A percentile compares a stretch with the other conserved stretches of the same genome.
Evolutionary conservation across 306 rosid species (phyloP).

Genomic region (Prunus salicina): DNA sequence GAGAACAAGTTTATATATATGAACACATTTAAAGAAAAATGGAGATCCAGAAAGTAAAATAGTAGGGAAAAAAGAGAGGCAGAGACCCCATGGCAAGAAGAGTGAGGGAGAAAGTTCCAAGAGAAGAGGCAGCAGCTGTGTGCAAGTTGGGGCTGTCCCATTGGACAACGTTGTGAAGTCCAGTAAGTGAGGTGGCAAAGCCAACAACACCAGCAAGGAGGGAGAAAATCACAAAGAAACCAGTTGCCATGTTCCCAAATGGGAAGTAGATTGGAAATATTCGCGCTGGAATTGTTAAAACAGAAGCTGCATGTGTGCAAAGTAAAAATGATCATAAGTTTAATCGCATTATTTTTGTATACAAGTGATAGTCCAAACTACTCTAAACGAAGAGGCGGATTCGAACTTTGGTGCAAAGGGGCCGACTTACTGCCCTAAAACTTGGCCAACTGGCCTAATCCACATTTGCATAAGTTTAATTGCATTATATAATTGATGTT

Average conservation of each 20-base stretch:
- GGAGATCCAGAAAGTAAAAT: background rate
- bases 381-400: too few relatives aligned
- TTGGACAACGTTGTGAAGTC: slow-evolving; percentile 47
- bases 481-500: too few relatives aligned
- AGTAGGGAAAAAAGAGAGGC: background rate
- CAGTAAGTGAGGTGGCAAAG: slow-evolving; percentile 61
- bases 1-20: background rate
- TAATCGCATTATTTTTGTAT: too few relatives aligned
- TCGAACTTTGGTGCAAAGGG: too few relatives aligned
- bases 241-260: slow-evolving; percentile 85
- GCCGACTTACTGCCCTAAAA: rapidly evolving
- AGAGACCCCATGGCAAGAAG: slow-evolving; percentile 86
- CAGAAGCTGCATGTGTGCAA: slow-evolving; percentile 57
- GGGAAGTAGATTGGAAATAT: slow-evolving; percentile 84
- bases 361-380: too few relatives aligned
- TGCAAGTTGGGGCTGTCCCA: slow-evolving; percentile 52
- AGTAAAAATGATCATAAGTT: background rate
- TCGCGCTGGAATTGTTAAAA: slow-evolving; percentile 48
- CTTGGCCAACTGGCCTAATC: too few relatives aligned
- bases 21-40: background rate
- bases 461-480: too few relatives aligned
- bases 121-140: slow-evolving; percentile 73
- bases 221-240: slow-evolving; percentile 61
- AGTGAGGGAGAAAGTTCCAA: slow-evolving; percentile 62
- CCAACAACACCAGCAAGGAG: slow-evolving; percentile 94